phyloP scores from a whole-genome alignment of 345 rosid species.

The Eutrema yunnanense region DNA sequence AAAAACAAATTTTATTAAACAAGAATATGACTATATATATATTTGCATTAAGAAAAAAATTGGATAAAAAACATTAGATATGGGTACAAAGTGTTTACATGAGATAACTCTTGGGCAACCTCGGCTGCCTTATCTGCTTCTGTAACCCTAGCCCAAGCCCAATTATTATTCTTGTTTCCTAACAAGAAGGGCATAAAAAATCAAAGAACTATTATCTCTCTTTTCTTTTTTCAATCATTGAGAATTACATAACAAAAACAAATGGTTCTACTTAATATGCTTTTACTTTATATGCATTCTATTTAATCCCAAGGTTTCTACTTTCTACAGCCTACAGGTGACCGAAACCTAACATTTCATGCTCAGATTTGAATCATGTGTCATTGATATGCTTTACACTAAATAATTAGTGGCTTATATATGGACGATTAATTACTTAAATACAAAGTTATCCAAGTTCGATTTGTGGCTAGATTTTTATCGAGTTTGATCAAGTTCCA shows the following conservation, averaged over 20 bases:
- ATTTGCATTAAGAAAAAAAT: neutral
- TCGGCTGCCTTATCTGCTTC: slow-evolving; percentile 2
- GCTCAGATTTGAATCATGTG: neutral
- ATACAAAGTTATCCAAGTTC: neutral
- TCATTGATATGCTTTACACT: neutral
- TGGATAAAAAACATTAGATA: neutral
- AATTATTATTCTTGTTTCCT: neutral
- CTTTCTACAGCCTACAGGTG: neutral
- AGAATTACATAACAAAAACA: neutral
- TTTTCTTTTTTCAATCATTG: neutral
- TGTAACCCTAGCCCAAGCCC: slow-evolving; percentile 6
- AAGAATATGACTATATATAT: neutral
- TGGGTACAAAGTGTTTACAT: neutral
- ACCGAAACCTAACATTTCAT: neutral
- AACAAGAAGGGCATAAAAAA: neutral
- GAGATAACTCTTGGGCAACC: slow-evolving; percentile 11
- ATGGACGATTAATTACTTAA: neutral
- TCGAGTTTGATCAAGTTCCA: neutral
- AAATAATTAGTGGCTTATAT: neutral
- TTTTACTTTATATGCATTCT: neutral
- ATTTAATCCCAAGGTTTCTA: neutral
- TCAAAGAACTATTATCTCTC: neutral
- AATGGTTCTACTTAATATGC: neutral
- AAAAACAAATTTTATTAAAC: neutral
- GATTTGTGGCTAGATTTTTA: neutral